These are phyloP conservation scores for Candida michaelii DNA, from an alignment of 805 yeast species.

Conservation along the genomic window DNA sequence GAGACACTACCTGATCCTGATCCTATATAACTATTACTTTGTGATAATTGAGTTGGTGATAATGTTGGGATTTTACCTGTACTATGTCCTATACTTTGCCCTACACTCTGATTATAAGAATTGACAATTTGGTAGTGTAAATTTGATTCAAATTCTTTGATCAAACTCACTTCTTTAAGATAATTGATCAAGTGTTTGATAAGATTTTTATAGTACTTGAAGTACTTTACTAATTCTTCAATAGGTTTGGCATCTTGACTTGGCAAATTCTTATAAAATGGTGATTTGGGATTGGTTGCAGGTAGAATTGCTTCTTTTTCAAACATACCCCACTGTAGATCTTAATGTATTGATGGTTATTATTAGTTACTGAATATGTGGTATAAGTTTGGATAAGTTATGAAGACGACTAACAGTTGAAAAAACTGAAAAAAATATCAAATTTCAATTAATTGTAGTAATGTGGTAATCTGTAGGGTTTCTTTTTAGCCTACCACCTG, in stretches of 20 bases:
- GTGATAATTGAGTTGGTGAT: slow-evolving; percentile 2
- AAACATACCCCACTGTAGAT: slow-evolving; percentile 8
- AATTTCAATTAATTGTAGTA: no score
- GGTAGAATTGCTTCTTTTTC: slow-evolving; percentile 29
- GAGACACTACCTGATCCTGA: slow-evolving; percentile 9
- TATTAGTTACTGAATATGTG: no score
- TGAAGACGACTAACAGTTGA: no score
- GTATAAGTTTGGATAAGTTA: no score
- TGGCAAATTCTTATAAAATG: slow-evolving; percentile 42
- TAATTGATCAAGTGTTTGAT: slow-evolving; percentile 38
- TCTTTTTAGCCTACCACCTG: not conserved
- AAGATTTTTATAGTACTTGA: slow-evolving; percentile 42
- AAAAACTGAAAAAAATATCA: no score
- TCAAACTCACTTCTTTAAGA: slow-evolving; percentile 44
- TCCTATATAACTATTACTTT: not conserved
- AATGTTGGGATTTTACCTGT: not conserved
- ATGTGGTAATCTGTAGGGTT: no score
- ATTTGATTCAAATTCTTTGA: slow-evolving; percentile 46
- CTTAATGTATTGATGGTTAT: no score
- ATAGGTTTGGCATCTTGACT: slow-evolving; percentile 38
- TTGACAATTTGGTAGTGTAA: slow-evolving; percentile 37
- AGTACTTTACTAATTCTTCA: slow-evolving; percentile 35
- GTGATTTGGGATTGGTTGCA: slow-evolving; percentile 32
- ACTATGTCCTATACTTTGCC: not conserved
- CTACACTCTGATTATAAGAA: slow-evolving; percentile 26